Conservation (phyloP, 2,329 filamentous ascomycete species). For the Neonectria faginata region DNA sequence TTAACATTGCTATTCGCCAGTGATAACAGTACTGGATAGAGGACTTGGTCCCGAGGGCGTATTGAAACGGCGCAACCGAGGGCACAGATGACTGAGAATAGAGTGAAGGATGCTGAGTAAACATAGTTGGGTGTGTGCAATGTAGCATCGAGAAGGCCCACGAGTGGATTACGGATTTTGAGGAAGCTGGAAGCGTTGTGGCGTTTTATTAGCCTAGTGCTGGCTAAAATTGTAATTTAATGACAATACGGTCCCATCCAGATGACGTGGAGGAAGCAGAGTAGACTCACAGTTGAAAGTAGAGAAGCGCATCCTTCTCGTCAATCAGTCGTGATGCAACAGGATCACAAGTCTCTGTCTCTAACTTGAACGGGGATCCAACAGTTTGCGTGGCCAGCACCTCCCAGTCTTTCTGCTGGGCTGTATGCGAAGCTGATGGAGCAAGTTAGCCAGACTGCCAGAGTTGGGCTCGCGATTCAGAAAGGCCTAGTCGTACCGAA, state of each 20-base stretch:
- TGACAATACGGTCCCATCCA: no score
- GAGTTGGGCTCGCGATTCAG: no score
- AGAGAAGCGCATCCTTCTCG: conserved; percentile 35
- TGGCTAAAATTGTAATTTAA: no score
- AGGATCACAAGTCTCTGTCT: conserved; percentile 39
- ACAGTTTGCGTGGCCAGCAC: conserved; percentile 36
- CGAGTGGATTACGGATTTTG: conserved; percentile 38
- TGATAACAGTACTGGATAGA: conserved; percentile 39
- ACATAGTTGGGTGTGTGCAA: conserved; percentile 43
- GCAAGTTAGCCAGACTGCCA: no score
- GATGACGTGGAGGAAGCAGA: not conserved
- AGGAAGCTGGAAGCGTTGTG: conserved; percentile 32
- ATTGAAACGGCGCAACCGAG: conserved; percentile 43
- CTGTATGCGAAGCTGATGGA: not conserved
- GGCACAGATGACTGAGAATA: conserved; percentile 43
- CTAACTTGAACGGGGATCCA: conserved; percentile 39
- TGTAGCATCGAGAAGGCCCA: conserved; percentile 40
- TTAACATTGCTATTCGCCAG: conserved; percentile 42
- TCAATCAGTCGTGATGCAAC: conserved; percentile 39
- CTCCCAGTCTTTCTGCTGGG: conserved; percentile 38
- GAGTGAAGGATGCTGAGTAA: conserved; percentile 39
- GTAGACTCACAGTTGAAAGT: conserved; percentile 12
- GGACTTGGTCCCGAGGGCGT: conserved; percentile 38
- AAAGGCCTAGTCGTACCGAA: conserved; percentile 18
- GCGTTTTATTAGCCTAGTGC: not conserved